Percentiles rank a stretch among this genome's conserved stretches.
phyloP scores from a whole-genome alignment of 1,139 yeast species.

The Pichia sp. region DNA sequence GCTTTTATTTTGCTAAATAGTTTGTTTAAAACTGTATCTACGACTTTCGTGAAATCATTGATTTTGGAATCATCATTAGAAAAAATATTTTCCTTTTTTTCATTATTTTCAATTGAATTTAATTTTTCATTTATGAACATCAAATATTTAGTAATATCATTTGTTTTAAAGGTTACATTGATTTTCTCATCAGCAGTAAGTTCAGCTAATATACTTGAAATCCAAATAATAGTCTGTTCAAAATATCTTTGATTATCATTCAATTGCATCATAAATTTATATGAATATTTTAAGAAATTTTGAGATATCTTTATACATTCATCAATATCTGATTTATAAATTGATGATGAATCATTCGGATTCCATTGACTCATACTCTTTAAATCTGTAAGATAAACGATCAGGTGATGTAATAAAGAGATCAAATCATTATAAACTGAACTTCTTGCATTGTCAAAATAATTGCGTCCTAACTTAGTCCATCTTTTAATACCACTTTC shows the following conservation, averaged over 20 bases:
- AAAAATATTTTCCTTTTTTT: background rate
- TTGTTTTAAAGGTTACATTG: conserved; percentile 18
- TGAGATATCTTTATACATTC: conserved; percentile 31
- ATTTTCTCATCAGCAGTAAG: conserved; percentile 27
- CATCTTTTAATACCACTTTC: conserved; percentile 64
- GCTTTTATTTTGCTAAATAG: conserved; percentile 19
- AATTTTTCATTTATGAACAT: conserved; percentile 18
- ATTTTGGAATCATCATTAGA: conserved; percentile 8
- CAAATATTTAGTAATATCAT: conserved; percentile 24
- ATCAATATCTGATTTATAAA: conserved; percentile 28
- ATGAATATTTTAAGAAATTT: conserved; percentile 33
- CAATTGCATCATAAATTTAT: conserved; percentile 40
- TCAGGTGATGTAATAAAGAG: conserved; percentile 52
- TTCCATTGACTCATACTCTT: conserved; percentile 37
- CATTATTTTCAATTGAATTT: conserved; percentile 1
- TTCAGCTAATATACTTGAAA: conserved; percentile 29
- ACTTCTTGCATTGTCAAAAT: conserved; percentile 45
- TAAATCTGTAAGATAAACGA: conserved; percentile 44
- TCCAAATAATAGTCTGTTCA: conserved; percentile 47
- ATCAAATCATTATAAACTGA: conserved; percentile 44
- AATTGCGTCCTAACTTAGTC: conserved; percentile 42
- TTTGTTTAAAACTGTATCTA: conserved; percentile 15
- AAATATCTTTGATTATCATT: conserved; percentile 49
- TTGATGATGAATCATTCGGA: conserved; percentile 28
- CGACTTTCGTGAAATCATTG: conserved; percentile 12